Evolutionary conservation across 164 flowering plant species (phyloP).

Genomic region (Kalanchoe fedtschenkoi): DNA sequence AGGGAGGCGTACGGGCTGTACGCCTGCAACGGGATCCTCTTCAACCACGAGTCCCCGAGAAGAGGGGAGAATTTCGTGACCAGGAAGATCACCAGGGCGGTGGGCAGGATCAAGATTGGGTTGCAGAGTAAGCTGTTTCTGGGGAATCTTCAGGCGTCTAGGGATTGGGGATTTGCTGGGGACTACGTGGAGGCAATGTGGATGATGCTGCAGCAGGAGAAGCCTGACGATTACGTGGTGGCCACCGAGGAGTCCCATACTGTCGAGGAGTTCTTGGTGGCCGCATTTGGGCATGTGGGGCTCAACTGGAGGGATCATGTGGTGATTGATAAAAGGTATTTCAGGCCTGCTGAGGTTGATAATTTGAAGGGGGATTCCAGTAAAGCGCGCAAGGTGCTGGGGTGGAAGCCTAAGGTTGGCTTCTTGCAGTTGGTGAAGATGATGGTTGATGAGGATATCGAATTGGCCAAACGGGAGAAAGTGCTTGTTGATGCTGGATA

Average conservation of each 20-base stretch:
- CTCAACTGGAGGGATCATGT: constrained; percentile 90
- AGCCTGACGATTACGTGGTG: constrained; percentile 90
- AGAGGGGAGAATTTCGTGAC: constrained; percentile 94
- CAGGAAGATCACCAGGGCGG: constrained; percentile 81
- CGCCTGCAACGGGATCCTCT: constrained; percentile 81
- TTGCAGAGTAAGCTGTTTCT: constrained; percentile 77
- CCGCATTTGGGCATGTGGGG: constrained; percentile 83
- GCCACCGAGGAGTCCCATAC: constrained; percentile 95
- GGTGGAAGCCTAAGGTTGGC: constrained; percentile 92
- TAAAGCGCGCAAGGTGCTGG: constrained; percentile 66
- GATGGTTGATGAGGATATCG: constrained; percentile 94
- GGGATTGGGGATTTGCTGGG: constrained; percentile 98
- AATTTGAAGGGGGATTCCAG: constrained; percentile 77
- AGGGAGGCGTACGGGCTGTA: constrained; percentile 83
- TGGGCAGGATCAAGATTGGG: constrained; percentile 80
- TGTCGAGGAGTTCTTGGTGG: constrained; percentile 83
- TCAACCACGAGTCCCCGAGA: constrained; percentile 85
- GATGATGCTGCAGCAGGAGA: constrained; percentile 96
- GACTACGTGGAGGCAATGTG: constrained; percentile 99
- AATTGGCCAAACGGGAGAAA: constrained; percentile 87
- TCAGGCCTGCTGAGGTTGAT: constrained; percentile 90
- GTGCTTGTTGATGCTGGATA: constrained; percentile 97
- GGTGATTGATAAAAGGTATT: constrained; percentile 81
- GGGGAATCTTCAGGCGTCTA: constrained; percentile 76
- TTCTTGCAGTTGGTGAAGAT: constrained; percentile 87